Conservation (phyloP, 2,329 filamentous ascomycete genomes). For the Ophiostoma ulmi region DNA sequence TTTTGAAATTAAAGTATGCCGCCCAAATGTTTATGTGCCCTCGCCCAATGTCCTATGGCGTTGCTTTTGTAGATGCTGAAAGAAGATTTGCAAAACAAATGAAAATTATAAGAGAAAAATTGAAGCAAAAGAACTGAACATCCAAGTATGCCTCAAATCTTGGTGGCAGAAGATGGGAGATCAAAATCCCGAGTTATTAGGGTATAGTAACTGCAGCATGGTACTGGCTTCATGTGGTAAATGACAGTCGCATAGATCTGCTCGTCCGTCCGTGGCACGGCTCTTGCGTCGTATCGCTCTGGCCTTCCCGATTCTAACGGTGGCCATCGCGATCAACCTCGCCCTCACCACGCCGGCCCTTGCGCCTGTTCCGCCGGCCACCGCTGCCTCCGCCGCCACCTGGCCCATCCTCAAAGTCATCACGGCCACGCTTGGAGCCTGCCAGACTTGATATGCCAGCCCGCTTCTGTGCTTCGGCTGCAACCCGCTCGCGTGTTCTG, state of each 20-base stretch:
- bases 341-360: conserved; percentile 32
- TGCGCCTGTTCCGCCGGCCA: conserved; percentile 40
- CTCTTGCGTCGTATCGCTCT: no score
- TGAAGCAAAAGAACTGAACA: background rate
- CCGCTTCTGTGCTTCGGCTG: conserved; percentile 58
- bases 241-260: background rate
- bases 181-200: background rate
- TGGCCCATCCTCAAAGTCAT: conserved; percentile 42
- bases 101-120: background rate
- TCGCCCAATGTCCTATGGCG: background rate
- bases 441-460: conserved; percentile 50
- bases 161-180: background rate
- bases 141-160: background rate
- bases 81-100: background rate
- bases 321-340: conserved; percentile 40
- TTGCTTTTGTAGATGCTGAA: conserved; percentile 6
- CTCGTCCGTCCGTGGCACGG: background rate
- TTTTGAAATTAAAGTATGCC: conserved; percentile 1
- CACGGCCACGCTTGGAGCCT: conserved; percentile 48
- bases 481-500: conserved; percentile 58
- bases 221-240: background rate
- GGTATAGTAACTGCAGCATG: background rate
- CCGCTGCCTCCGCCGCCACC: conserved; percentile 33
- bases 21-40: background rate
- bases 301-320: conserved; percentile 11